Percentiles rank a stretch among this genome's conserved stretches.
Evolutionary conservation across 345 rosid genomes (phyloP).

Genomic region (Combretum micranthum): DNA sequence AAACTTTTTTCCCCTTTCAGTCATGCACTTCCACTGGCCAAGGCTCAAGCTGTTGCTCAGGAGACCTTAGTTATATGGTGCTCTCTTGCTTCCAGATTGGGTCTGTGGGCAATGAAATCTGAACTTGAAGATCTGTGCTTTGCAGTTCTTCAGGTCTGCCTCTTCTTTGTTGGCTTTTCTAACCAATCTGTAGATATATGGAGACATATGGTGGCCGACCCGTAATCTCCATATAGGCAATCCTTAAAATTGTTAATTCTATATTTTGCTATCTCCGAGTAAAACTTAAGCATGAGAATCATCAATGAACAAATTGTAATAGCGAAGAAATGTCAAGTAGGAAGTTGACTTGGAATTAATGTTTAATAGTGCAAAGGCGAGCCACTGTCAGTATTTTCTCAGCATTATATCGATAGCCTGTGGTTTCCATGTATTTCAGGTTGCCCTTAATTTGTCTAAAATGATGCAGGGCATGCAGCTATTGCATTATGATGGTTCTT

Average conservation of each 20-base stretch:
- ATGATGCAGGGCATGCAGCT: background rate
- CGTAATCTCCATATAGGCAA: background rate
- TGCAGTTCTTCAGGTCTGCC: constrained; percentile 67
- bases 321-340: too few species aligned
- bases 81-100: constrained; percentile 74
- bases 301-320: too few species aligned
- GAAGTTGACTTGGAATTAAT: too few species aligned
- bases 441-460: too few species aligned
- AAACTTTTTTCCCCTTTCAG: constrained; percentile 22
- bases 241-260: too few species aligned
- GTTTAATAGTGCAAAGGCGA: too few species aligned
- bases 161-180: constrained; percentile 2
- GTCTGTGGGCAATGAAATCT: constrained; percentile 71
- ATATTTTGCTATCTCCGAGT: too few species aligned
- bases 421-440: too few species aligned
- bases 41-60: constrained; percentile 72
- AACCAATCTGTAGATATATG: background rate
- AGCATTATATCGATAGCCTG: too few species aligned
- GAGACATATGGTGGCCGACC: constrained; percentile 7
- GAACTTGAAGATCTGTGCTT: constrained; percentile 71
- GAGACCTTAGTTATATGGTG: constrained; percentile 73
- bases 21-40: constrained; percentile 47
- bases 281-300: too few species aligned
- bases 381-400: too few species aligned
- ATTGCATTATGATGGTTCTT: background rate